These are phyloP conservation scores for Turritis glabra DNA, from an alignment of 345 rosid genomes.

Conservation along the genomic window DNA sequence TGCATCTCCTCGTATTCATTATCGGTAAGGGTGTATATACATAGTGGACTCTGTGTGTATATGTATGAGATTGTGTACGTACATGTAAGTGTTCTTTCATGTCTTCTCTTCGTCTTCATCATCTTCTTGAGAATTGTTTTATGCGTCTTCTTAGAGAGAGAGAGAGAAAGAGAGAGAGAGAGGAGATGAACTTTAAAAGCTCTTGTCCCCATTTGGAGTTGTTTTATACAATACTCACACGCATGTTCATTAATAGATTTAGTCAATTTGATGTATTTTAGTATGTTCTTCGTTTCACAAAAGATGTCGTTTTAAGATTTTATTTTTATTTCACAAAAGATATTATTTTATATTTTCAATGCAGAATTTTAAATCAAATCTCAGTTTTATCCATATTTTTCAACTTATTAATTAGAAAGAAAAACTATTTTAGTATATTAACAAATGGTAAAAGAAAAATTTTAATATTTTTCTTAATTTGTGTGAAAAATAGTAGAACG, in stretches of 20 bases:
- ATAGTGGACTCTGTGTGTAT: not conserved
- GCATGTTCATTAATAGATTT: not conserved
- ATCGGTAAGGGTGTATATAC: not conserved
- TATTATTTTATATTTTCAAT: too few species aligned
- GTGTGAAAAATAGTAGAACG: too few species aligned
- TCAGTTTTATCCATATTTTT: too few species aligned
- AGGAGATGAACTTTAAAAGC: slow-evolving; percentile 7
- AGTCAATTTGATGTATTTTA: not conserved
- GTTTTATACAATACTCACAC: slow-evolving; percentile 1
- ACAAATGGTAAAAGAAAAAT: too few species aligned
- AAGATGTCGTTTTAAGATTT: too few species aligned
- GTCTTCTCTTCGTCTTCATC: slow-evolving; percentile 27
- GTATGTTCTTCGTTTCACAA: too few species aligned
- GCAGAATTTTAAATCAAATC: too few species aligned
- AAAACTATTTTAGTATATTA: too few species aligned
- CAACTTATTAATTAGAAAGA: too few species aligned
- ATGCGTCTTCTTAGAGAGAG: slow-evolving; percentile 2
- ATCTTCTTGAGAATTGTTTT: not conserved
- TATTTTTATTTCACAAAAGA: too few species aligned
- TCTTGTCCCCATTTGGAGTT: slow-evolving; percentile 17
- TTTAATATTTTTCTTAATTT: too few species aligned
- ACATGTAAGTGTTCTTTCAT: not conserved
- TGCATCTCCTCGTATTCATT: slow-evolving; percentile 3
- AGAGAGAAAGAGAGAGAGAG: not conserved
- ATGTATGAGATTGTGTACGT: not conserved